Evolutionary conservation across 192 early-diverging fungal genomes (phyloP).

Genomic region (Podila horticola): DNA sequence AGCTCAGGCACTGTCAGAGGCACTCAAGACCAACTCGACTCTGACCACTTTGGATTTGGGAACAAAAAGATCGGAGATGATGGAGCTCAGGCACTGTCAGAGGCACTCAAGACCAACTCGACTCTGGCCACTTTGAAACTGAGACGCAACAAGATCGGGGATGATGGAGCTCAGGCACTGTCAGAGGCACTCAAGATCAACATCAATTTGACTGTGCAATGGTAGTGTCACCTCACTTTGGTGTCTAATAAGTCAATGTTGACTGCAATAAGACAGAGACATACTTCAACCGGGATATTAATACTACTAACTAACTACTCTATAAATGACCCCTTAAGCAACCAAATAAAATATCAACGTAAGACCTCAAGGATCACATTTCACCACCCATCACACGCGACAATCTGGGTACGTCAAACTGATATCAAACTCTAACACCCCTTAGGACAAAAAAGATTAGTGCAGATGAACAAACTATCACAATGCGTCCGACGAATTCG

Average conservation of each 20-base stretch:
- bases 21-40: slow-evolving; percentile 15
- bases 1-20: slow-evolving; percentile 1
- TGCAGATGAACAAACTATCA: too few species aligned
- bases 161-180: slow-evolving; percentile 4
- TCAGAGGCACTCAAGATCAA: slow-evolving; percentile 8
- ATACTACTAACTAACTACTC: too few species aligned
- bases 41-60: slow-evolving; percentile 11
- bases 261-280: slow-evolving; percentile 11
- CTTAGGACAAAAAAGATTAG: too few species aligned
- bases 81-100: too few species aligned
- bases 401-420: too few species aligned
- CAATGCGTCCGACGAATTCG: too few species aligned
- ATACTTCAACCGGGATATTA: slow-evolving; percentile 5
- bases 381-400: too few species aligned
- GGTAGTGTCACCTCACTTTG: slow-evolving; percentile 11
- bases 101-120: background rate
- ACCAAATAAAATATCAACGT: too few species aligned
- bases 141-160: background rate
- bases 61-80: too few species aligned
- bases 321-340: too few species aligned
- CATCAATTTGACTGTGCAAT: background rate
- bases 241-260: slow-evolving; percentile 13
- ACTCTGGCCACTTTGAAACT: background rate
- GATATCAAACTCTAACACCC: too few species aligned
- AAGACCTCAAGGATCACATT: too few species aligned